Evolutionary conservation across 2,329 filamentous ascomycete genomes (phyloP).

Genomic region (Ambrosiella xylebori): DNA sequence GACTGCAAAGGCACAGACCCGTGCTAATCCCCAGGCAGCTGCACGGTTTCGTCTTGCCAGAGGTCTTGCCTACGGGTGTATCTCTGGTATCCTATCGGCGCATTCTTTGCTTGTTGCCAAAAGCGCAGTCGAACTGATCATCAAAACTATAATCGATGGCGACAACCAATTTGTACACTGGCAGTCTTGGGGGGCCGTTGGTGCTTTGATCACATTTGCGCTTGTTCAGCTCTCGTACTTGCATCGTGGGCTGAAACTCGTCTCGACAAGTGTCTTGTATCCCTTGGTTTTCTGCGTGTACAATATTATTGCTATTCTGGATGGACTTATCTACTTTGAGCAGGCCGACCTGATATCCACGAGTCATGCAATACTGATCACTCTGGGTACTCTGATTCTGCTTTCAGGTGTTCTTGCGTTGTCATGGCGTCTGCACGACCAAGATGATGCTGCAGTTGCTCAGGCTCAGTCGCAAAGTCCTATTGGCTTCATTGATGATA

Average conservation of each 20-base stretch:
- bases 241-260: conserved; percentile 80
- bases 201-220: conserved; percentile 64
- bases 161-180: conserved; percentile 89
- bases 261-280: conserved; percentile 89
- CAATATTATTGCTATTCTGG: conserved; percentile 95
- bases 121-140: conserved; percentile 84
- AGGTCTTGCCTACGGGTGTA: conserved; percentile 73
- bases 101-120: conserved; percentile 89
- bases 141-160: conserved; percentile 67
- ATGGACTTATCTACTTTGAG: conserved; percentile 91
- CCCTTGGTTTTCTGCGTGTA: conserved; percentile 97
- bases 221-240: conserved; percentile 89
- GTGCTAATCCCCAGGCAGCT: conserved; percentile 30
- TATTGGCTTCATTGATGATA: conserved; percentile 61
- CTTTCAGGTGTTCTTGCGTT: conserved; percentile 77
- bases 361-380: conserved; percentile 63
- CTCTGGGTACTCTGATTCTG: conserved; percentile 71
- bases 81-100: conserved; percentile 84
- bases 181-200: conserved; percentile 83
- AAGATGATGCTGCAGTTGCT: conserved; percentile 22
- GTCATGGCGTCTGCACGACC: conserved; percentile 77
- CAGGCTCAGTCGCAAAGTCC: conserved; percentile 56
- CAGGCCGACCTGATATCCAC: conserved; percentile 66
- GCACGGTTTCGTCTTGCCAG: conserved; percentile 53
- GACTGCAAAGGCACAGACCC: conserved; percentile 26